Percentiles rank a stretch among this genome's conserved stretches.
phyloP scores from a whole-genome alignment of 2,329 filamentous ascomycete genomes.

The Drechslerella stenobrocha region DNA sequence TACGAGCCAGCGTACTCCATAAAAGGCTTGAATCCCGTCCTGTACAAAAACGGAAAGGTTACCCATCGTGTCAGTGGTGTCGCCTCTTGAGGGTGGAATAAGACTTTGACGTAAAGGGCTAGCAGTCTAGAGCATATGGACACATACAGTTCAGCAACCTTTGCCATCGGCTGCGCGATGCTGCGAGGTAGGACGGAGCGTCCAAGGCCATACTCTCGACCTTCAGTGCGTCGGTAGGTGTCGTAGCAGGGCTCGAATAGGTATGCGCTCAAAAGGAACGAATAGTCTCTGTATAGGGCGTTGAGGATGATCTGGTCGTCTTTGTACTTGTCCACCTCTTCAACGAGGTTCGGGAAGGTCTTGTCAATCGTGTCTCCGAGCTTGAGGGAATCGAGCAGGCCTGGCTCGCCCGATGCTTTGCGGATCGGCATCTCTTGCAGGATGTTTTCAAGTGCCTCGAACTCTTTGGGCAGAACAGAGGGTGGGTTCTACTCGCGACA shows the following conservation, averaged over 20 bases:
- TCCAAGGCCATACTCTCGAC: conserved; percentile 37
- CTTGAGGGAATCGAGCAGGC: conserved; percentile 72
- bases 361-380: conserved; percentile 74
- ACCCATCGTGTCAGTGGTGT: not conserved
- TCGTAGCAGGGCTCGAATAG: conserved; percentile 89
- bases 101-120: too few species aligned
- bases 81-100: too few species aligned
- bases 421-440: conserved; percentile 77
- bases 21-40: conserved; percentile 79
- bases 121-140: conserved; percentile 4
- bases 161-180: conserved; percentile 79
- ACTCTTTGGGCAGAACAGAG: conserved; percentile 70
- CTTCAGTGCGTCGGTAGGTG: conserved; percentile 68
- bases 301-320: conserved; percentile 78
- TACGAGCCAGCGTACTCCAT: conserved; percentile 80
- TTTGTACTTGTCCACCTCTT: conserved; percentile 70
- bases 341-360: conserved; percentile 76
- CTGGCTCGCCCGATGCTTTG: conserved; percentile 71
- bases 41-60: conserved; percentile 52
- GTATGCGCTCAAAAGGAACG: conserved; percentile 85
- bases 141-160: conserved; percentile 83
- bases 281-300: conserved; percentile 87
- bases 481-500: conserved; percentile 60
- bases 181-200: conserved; percentile 71
- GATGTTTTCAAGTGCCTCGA: conserved; percentile 71